Percentiles rank a stretch among this genome's conserved stretches.
Conservation (phyloP, 2,329 filamentous ascomycete species). For the Aspergillus sergii region DNA sequence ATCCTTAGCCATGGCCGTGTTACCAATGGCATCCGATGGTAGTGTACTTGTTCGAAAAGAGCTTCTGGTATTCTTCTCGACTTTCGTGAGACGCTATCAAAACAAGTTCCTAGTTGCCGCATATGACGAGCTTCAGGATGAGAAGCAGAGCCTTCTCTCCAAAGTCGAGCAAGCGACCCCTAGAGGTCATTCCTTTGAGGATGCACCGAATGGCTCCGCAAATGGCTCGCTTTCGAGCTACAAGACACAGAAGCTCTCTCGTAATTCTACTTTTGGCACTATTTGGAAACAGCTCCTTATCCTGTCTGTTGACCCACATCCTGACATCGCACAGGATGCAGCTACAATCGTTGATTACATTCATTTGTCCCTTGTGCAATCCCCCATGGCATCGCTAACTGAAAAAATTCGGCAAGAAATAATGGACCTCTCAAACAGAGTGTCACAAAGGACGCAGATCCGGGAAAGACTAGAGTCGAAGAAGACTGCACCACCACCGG, state of each 20-base stretch:
- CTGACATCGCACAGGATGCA: constrained; percentile 85
- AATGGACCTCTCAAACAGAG: constrained; percentile 36
- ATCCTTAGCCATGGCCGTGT: constrained; percentile 81
- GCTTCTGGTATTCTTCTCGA: constrained; percentile 88
- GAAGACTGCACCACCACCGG: constrained; percentile 44
- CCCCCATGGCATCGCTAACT: constrained; percentile 70
- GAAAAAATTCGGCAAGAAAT: constrained; percentile 72
- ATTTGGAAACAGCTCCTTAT: constrained; percentile 94
- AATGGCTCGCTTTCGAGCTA: constrained; percentile 24
- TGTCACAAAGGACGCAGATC: constrained; percentile 43
- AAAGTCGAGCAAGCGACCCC: constrained; percentile 47
- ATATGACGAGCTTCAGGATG: constrained; percentile 86
- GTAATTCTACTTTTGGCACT: constrained; percentile 88
- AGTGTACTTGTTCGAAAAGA: constrained; percentile 94
- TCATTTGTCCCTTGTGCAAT: constrained; percentile 75
- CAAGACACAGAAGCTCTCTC: constrained; percentile 54
- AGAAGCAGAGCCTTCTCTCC: constrained; percentile 68
- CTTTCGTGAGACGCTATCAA: constrained; percentile 86
- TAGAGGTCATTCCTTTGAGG: constrained; percentile 22
- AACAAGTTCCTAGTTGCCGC: constrained; percentile 89
- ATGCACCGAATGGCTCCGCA: constrained; percentile 23
- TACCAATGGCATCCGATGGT: constrained; percentile 91
- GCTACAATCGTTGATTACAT: constrained; percentile 84
- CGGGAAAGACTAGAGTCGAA: constrained; percentile 37
- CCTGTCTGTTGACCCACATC: constrained; percentile 89